phyloP scores from a whole-genome alignment of 225 moss, liverwort and hornwort species.

The Neckera pumila region DNA sequence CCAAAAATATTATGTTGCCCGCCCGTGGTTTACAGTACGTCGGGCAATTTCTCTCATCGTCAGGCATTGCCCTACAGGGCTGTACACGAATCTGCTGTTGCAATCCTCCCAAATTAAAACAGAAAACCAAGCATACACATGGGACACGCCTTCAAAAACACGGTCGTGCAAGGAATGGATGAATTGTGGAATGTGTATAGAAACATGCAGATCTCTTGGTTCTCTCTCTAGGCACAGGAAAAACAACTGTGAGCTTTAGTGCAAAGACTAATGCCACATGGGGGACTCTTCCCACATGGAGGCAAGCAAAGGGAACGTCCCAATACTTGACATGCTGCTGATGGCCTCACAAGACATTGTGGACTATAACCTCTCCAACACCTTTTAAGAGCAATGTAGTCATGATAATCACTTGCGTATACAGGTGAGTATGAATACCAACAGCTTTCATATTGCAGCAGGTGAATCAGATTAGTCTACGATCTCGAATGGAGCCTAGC shows the following conservation, averaged over 20 bases:
- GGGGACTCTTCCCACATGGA: background rate
- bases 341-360: conserved; percentile 13
- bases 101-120: background rate
- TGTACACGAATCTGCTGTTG: background rate
- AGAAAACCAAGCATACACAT: background rate
- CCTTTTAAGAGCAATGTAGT: conserved; percentile 1
- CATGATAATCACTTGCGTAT: conserved; percentile 6
- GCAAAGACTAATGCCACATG: background rate
- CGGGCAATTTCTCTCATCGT: too few species aligned
- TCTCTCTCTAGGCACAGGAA: conserved; percentile 9
- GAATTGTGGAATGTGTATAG: background rate
- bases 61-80: too few species aligned
- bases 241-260: background rate
- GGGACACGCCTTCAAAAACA: background rate
- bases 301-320: background rate
- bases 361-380: conserved; percentile 7
- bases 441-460: background rate
- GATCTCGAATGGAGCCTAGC: background rate
- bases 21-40: too few species aligned
- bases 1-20: too few species aligned
- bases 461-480: background rate
- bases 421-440: background rate
- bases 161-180: background rate
- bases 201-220: conserved; percentile 17
- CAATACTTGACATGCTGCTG: conserved; percentile 5